Evolutionary conservation across 1,139 yeast species (phyloP).

Genomic region (Dujonia santamariae): DNA sequence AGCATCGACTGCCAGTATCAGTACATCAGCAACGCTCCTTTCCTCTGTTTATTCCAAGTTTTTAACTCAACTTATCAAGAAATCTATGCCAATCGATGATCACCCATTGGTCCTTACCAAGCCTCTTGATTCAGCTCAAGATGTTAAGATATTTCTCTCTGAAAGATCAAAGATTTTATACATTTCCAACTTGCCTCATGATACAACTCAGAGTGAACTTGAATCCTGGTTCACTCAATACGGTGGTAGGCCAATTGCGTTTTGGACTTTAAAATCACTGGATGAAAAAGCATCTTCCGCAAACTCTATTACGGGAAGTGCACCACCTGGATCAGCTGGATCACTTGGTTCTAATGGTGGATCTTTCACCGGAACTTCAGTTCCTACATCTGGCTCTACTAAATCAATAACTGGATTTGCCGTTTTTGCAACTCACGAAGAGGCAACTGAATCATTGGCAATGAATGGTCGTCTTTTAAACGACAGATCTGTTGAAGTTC

Average conservation of each 20-base stretch:
- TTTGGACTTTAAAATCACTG: slow-evolving; percentile 76
- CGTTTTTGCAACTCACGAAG: slow-evolving; percentile 80
- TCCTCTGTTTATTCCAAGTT: slow-evolving; percentile 34
- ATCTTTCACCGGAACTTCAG: slow-evolving; percentile 2
- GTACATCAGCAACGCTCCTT: slow-evolving; percentile 28
- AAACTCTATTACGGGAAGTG: slow-evolving; percentile 16
- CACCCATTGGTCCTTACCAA: slow-evolving; percentile 58
- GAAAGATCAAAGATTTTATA: slow-evolving; percentile 80
- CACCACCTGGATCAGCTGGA: slow-evolving; percentile 10
- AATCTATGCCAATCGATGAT: slow-evolving; percentile 52
- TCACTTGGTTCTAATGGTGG: not conserved
- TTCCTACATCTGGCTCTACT: slow-evolving; percentile 16
- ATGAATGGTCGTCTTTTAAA: slow-evolving; percentile 78
- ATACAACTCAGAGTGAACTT: slow-evolving; percentile 85
- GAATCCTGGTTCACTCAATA: slow-evolving; percentile 90
- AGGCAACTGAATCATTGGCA: slow-evolving; percentile 71
- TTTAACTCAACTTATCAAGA: slow-evolving; percentile 49
- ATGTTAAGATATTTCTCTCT: slow-evolving; percentile 60
- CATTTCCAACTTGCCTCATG: slow-evolving; percentile 74
- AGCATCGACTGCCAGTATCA: slow-evolving; percentile 9
- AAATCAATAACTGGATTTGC: slow-evolving; percentile 72
- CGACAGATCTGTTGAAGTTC: slow-evolving; percentile 77
- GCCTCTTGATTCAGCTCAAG: slow-evolving; percentile 75
- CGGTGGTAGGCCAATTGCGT: slow-evolving; percentile 84
- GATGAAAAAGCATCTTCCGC: slow-evolving; percentile 21